phyloP scores from a whole-genome alignment of 345 rosid species.

The Aurinia saxatilis region DNA sequence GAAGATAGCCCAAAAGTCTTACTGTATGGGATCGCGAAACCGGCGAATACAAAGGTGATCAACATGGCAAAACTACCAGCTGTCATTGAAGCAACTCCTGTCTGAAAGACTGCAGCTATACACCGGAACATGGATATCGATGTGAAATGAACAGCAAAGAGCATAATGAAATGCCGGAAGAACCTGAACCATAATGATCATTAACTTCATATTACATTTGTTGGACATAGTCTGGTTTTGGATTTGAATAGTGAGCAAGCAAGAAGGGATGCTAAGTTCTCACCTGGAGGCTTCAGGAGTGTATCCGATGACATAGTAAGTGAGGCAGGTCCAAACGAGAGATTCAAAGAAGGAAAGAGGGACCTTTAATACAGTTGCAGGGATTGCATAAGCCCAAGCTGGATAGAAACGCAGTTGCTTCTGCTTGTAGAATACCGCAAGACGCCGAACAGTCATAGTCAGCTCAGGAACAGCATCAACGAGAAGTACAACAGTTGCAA shows the following conservation, averaged over 20 bases:
- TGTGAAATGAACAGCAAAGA: slow-evolving; percentile 51
- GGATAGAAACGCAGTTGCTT: slow-evolving; percentile 50
- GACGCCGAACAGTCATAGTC: slow-evolving; percentile 40
- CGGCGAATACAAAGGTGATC: slow-evolving; percentile 42
- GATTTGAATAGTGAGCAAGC: slow-evolving; percentile 1
- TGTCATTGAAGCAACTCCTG: slow-evolving; percentile 38
- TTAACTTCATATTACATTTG: neutral
- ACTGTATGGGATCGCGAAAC: slow-evolving; percentile 60
- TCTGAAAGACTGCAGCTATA: slow-evolving; percentile 57
- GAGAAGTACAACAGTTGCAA: slow-evolving; percentile 33
- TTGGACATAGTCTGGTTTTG: neutral
- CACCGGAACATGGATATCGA: slow-evolving; percentile 67
- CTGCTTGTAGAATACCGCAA: slow-evolving; percentile 55
- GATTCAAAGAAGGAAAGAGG: slow-evolving; percentile 51
- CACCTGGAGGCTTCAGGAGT: slow-evolving; percentile 51
- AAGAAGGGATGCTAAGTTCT: neutral
- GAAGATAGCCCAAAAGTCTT: slow-evolving; percentile 13
- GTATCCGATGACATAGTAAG: slow-evolving; percentile 58
- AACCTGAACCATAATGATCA: slow-evolving; percentile 38
- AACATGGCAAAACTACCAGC: slow-evolving; percentile 44
- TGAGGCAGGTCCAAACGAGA: slow-evolving; percentile 49
- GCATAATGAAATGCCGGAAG: slow-evolving; percentile 52
- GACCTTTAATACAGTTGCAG: slow-evolving; percentile 41
- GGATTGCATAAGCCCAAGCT: slow-evolving; percentile 65
- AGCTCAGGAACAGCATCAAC: slow-evolving; percentile 50